Evolutionary conservation across 345 rosid species (phyloP), one percentile per base, ranked within the genome.

Genomic region (Dovyalis caffra): DNA sequence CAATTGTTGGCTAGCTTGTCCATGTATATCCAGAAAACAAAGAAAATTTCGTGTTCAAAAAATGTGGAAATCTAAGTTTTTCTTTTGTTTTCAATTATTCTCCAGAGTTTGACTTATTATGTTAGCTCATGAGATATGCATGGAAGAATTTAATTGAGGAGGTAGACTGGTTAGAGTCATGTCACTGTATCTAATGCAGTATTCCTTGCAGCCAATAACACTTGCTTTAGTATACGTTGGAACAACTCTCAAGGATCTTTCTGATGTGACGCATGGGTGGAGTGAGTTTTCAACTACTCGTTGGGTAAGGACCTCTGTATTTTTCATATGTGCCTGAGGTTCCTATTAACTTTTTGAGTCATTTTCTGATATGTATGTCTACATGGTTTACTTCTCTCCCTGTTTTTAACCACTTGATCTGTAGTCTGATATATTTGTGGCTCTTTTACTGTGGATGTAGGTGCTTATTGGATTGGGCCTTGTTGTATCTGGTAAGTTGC

Each of bases 211-310:
- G 99, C 99, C 99, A 45, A 90, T 95, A 82, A 95, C 99, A 18
- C 86, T 95, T 73, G 97, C 87, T 9, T 81, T 95, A 71, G 99
- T 95, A 35, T 95, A 95, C 69, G 85, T 82, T 69, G 99, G 99
- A 82, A 95, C 99, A 64, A 95, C 99, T 63, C 90, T 95, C 35
- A 95, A 95, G 84, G 98, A 95, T 88, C 88, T 95, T 78, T 95
- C 99, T 78, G 99, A 95, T 76, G 99, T 95, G 80, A 95, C 98
- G 12, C 97, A 93, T 87, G 95, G 95, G 28, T 95, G 99, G 99
- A 88, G 89, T 47, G 95, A 88, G 53, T 86, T 95, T 83, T 95
- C 99, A 45, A 77, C 85, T 51, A 73, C 94, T 66, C 97, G 94
- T 67, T 95, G 96, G 99, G 99, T 93, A 85, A 88, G 85, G 73